Evolutionary conservation across 108 stramenopile genomes (phyloP).

Genomic region (Skeletonema potamos): DNA sequence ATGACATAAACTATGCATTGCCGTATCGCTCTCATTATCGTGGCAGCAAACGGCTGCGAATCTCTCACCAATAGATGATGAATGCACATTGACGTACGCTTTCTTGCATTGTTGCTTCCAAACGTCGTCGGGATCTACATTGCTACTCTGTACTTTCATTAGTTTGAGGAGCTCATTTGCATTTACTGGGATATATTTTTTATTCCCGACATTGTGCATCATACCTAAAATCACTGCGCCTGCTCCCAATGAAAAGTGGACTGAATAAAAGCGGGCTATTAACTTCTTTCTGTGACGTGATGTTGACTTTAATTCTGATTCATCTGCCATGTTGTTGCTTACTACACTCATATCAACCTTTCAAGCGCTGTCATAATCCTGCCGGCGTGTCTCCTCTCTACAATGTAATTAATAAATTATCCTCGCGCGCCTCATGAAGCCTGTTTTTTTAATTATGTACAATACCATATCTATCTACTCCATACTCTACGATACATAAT

Average conservation of each 20-base stretch:
- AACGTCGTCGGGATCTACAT: background rate
- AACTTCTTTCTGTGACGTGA: background rate
- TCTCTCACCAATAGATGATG: constrained; percentile 47
- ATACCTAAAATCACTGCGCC: constrained; percentile 15
- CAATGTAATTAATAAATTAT: too few species aligned
- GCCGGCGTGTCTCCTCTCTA: too few species aligned
- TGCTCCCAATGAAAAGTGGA: constrained; percentile 8
- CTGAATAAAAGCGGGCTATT: background rate
- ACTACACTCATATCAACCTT: background rate
- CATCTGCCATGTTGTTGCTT: background rate
- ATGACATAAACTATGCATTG: constrained; percentile 25
- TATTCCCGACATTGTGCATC: constrained; percentile 36
- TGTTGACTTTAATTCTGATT: background rate
- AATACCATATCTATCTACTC: too few species aligned
- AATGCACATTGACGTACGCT: constrained; percentile 70
- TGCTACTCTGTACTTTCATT: background rate
- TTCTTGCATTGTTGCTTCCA: constrained; percentile 37
- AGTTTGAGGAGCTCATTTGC: constrained; percentile 13
- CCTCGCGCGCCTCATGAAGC: too few species aligned
- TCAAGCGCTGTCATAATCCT: background rate
- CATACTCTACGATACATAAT: too few species aligned
- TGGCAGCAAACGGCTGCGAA: constrained; percentile 60
- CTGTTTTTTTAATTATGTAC: too few species aligned
- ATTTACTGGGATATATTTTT: constrained; percentile 70
- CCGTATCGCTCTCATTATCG: background rate